Percentiles rank a stretch among this genome's conserved stretches.
phyloP scores from a whole-genome alignment of 2,329 filamentous ascomycete genomes.

The Trichoderma breve region DNA sequence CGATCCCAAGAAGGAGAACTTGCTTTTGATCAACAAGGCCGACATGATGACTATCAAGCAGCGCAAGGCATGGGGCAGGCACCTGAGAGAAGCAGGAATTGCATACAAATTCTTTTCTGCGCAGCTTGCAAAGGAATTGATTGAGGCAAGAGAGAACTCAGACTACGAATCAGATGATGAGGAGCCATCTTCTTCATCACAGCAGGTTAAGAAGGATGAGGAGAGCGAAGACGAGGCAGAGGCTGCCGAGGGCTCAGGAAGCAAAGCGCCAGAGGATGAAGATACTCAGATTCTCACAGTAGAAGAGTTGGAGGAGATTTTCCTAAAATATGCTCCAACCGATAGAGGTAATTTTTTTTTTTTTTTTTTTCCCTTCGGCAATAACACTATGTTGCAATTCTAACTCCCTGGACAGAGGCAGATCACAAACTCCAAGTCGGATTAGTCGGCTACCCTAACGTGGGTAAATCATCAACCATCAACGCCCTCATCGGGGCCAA shows the following conservation, averaged over 20 bases:
- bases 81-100: conserved; percentile 77
- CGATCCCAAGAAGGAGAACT: conserved; percentile 80
- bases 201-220: conserved; percentile 22
- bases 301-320: conserved; percentile 86
- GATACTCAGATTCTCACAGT: conserved; percentile 84
- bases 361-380: too few species aligned
- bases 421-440: conserved; percentile 79
- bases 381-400: not conserved
- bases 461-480: conserved; percentile 98
- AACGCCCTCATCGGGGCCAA: conserved; percentile 98
- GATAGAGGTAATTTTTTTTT: conserved; percentile 43
- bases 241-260: conserved; percentile 25
- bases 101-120: conserved; percentile 97
- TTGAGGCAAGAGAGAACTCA: conserved; percentile 63
- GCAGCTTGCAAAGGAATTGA: conserved; percentile 82
- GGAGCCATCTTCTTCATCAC: conserved; percentile 23
- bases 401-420: conserved; percentile 36
- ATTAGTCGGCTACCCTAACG: conserved; percentile 95
- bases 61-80: conserved; percentile 78
- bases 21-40: conserved; percentile 95
- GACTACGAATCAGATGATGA: conserved; percentile 49
- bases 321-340: conserved; percentile 67
- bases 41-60: conserved; percentile 96
- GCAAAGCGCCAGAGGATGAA: conserved; percentile 41
- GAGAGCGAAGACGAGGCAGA: conserved; percentile 26